Conservation (phyloP, 2,329 filamentous ascomycete species). For the Decorospora gaudefroyi region DNA sequence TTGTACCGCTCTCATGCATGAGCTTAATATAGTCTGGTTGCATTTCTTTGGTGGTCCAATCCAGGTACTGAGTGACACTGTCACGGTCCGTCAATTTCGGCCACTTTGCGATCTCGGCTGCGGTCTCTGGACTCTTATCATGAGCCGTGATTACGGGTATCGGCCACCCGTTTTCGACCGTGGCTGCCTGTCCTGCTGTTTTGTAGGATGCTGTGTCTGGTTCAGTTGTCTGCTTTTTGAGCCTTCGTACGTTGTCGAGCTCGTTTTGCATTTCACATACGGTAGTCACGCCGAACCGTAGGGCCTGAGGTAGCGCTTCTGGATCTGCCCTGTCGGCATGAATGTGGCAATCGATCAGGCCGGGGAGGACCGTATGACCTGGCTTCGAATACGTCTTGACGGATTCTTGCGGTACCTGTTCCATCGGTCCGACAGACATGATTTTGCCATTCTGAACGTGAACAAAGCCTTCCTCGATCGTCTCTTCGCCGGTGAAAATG, state of each 20-base stretch:
- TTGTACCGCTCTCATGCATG: constrained; percentile 56
- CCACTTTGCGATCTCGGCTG: constrained; percentile 53
- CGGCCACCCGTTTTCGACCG: constrained; percentile 59
- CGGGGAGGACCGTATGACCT: constrained; percentile 55
- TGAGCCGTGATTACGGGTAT: constrained; percentile 50
- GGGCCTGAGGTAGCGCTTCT: constrained; percentile 50
- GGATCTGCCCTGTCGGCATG: constrained; percentile 52
- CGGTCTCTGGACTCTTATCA: constrained; percentile 45
- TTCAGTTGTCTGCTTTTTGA: constrained; percentile 34
- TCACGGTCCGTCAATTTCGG: constrained; percentile 51
- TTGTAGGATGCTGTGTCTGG: constrained; percentile 55
- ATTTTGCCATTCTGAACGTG: constrained; percentile 52
- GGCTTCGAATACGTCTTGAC: constrained; percentile 49
- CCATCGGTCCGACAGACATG: constrained; percentile 32
- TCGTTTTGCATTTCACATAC: constrained; percentile 57
- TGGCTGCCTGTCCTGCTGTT: constrained; percentile 55
- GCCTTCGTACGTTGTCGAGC: constrained; percentile 32
- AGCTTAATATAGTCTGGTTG: constrained; percentile 57
- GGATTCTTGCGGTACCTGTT: constrained; percentile 18
- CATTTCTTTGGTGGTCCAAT: constrained; percentile 48
- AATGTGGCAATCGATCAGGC: constrained; percentile 58
- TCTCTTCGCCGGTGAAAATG: constrained; percentile 54
- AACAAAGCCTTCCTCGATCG: constrained; percentile 50
- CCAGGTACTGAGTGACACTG: constrained; percentile 52
- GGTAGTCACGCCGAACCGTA: constrained; percentile 58